phyloP scores from a whole-genome alignment of 768 basidiomycete species.

The Auricularia heimuer region DNA sequence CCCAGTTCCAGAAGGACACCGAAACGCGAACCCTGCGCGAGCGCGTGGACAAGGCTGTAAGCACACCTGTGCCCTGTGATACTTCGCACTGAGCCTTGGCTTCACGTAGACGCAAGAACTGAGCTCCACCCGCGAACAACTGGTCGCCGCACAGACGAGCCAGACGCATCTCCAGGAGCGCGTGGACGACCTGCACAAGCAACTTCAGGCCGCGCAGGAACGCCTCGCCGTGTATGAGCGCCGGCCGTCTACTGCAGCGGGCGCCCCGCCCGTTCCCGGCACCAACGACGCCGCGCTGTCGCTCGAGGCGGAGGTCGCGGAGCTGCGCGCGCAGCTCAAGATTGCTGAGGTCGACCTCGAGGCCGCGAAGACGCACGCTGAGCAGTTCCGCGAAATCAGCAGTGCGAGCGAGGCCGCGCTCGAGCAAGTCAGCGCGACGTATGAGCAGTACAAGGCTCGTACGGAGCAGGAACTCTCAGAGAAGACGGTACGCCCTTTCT shows the following conservation, averaged over 20 bases:
- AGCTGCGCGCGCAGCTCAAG: conserved; percentile 52
- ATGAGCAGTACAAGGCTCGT: conserved; percentile 69
- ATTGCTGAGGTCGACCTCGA: conserved; percentile 68
- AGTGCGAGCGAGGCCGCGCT: conserved; percentile 74
- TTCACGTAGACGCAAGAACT: conserved; percentile 46
- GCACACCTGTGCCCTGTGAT: conserved; percentile 16
- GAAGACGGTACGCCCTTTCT: conserved; percentile 47
- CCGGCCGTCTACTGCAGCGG: conserved; percentile 28
- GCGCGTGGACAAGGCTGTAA: conserved; percentile 60
- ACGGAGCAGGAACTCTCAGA: conserved; percentile 60
- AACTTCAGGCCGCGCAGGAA: conserved; percentile 69
- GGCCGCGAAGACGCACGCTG: conserved; percentile 57
- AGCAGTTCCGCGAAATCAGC: conserved; percentile 82
- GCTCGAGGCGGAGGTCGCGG: conserved; percentile 75
- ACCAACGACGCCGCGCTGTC: conserved; percentile 41
- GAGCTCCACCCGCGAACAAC: conserved; percentile 56
- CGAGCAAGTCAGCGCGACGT: conserved; percentile 54
- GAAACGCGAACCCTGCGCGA: conserved; percentile 66
- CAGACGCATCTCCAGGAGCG: conserved; percentile 71
- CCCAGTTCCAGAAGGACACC: conserved; percentile 72
- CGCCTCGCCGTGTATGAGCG: conserved; percentile 84
- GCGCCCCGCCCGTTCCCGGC: conserved; percentile 16
- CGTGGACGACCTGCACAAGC: conserved; percentile 46
- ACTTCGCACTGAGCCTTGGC: too few relatives aligned
- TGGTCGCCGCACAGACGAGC: conserved; percentile 67